Evolutionary conservation across 2,329 filamentous ascomycete genomes (phyloP).

Genomic region (Lecanicillium sp.): DNA sequence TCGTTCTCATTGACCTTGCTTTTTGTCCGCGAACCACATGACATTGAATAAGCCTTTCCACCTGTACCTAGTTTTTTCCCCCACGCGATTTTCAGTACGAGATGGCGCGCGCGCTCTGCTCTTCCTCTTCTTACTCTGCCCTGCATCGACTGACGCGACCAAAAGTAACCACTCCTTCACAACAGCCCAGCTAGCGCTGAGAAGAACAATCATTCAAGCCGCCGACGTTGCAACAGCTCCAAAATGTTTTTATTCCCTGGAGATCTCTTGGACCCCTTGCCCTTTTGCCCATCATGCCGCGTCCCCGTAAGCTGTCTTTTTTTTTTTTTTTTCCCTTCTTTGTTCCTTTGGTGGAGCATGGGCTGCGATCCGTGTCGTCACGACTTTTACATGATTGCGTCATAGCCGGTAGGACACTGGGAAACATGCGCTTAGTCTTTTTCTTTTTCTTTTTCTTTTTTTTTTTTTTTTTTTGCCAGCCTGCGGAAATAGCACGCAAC

Average conservation of each 20-base stretch:
- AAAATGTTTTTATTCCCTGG: not conserved
- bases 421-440: not conserved
- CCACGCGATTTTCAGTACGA: too few relatives aligned
- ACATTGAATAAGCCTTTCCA: too few relatives aligned
- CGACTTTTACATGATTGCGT: not conserved
- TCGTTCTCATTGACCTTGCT: too few relatives aligned
- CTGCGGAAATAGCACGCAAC: not conserved
- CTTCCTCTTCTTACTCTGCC: too few relatives aligned
- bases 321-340: slow-evolving; percentile 21
- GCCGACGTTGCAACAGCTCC: not conserved
- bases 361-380: not conserved
- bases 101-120: too few relatives aligned
- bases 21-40: too few relatives aligned
- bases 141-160: too few relatives aligned
- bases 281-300: too few relatives aligned
- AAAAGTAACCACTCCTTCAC: too few relatives aligned
- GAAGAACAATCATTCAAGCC: not conserved
- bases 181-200: not conserved
- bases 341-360: not conserved
- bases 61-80: too few relatives aligned
- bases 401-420: not conserved
- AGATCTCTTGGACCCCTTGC: too few relatives aligned
- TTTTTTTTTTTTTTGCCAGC: not conserved
- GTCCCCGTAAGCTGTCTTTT: not conserved
- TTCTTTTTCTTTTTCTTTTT: not conserved